phyloP scores from a whole-genome alignment of 768 basidiomycete species.

The Suillus placidus region DNA sequence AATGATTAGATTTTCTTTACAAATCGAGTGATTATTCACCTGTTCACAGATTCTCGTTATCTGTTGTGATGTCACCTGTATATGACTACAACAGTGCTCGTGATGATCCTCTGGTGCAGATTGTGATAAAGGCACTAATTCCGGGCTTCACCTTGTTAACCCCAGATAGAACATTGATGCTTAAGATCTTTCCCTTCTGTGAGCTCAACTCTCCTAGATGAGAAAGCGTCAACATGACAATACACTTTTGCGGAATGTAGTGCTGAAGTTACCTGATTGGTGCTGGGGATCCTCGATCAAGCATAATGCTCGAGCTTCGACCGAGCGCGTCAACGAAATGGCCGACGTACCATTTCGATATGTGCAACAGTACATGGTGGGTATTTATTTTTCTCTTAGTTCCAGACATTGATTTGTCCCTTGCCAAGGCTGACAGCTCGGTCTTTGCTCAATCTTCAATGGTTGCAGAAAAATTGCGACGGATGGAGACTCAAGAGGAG shows the following conservation, averaged over 20 bases:
- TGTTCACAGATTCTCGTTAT: conserved; percentile 10
- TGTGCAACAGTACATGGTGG: conserved; percentile 6
- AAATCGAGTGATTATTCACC: not conserved
- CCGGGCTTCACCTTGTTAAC: not conserved
- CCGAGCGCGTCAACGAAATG: conserved; percentile 1
- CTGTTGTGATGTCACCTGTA: conserved; percentile 9
- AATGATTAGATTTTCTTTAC: conserved; percentile 9
- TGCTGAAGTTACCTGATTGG: conserved; percentile 16
- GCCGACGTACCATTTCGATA: conserved; percentile 11
- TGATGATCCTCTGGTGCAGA: conserved; percentile 6
- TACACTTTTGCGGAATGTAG: not conserved
- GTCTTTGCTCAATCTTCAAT: conserved; percentile 1
- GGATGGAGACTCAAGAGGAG: conserved; percentile 21
- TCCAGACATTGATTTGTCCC: not conserved
- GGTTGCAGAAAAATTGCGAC: conserved; percentile 19
- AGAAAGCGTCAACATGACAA: not conserved
- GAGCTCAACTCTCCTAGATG: not conserved
- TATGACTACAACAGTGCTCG: conserved; percentile 9
- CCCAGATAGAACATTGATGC: conserved; percentile 7
- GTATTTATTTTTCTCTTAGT: not conserved
- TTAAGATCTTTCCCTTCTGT: conserved; percentile 8
- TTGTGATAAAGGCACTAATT: not conserved
- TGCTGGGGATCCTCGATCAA: conserved; percentile 15
- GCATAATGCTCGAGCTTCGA: conserved; percentile 1
- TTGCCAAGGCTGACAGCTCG: not conserved